phyloP scores from a whole-genome alignment of 768 basidiomycete species.

The Rhodosporidiobolus sp. region DNA sequence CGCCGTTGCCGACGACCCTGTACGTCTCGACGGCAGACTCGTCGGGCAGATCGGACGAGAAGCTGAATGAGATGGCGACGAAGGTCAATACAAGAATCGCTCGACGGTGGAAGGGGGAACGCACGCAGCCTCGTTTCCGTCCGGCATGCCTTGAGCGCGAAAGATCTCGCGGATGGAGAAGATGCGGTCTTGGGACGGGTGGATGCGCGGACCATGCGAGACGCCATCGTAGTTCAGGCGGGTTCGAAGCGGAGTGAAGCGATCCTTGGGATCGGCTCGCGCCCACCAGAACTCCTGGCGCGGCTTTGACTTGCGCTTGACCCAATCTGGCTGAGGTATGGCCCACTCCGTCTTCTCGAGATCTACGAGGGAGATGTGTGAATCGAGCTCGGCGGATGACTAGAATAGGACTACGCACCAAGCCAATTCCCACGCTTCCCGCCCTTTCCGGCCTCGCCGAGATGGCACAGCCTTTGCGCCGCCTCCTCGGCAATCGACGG shows the following conservation, averaged over 20 bases:
- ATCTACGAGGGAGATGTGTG: neutral
- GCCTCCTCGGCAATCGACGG: neutral
- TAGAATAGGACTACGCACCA: no score
- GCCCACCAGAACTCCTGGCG: neutral
- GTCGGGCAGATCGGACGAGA: neutral
- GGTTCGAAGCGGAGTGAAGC: constrained; percentile 5
- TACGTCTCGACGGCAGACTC: neutral
- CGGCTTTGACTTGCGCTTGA: no score
- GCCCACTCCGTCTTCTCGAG: no score
- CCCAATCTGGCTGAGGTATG: neutral
- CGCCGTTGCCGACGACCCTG: constrained; percentile 21
- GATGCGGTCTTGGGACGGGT: neutral
- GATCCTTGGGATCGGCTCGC: neutral
- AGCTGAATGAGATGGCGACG: neutral
- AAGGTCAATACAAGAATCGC: neutral
- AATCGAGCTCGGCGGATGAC: no score
- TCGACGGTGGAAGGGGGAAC: neutral
- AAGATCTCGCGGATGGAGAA: constrained; percentile 1
- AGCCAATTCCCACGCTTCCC: neutral
- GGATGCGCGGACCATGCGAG: constrained; percentile 4
- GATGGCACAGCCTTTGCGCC: neutral
- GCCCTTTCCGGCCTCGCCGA: neutral
- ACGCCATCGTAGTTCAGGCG: constrained; percentile 3
- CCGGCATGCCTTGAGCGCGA: neutral
- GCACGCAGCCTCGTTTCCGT: neutral